Evolutionary conservation across 106 monocot genomes (phyloP), one percentile per base, ranked within the genome.

Genomic region (Apostasia shenzhenica): DNA sequence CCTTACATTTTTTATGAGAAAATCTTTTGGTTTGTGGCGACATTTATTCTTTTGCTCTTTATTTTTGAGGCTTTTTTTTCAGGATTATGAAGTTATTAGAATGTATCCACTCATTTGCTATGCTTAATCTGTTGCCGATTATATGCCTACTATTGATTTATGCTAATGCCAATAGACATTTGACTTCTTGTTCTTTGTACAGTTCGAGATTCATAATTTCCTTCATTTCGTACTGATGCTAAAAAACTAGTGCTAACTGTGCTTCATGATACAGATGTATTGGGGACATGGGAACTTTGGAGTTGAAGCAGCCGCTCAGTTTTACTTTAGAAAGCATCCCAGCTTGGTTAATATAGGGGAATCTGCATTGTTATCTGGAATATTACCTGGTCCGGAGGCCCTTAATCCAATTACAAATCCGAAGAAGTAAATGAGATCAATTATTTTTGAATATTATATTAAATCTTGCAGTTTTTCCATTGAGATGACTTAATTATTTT

Each of bases 271-370:
- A 53, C 78, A 83, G 78, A 72, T 74, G 66, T 83, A 83, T 55
- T 83, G 78, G 83, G 83, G 83, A 46, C 78, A 83, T 75, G 83
- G 83, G 40, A 78, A 75, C 42, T 83, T 37, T 66, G 80, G 79
- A n/a, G 70, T 84, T 54, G 76, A 84, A 73, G 72, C 72, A 44
- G 80, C 84, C 55, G 80, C 79, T 61, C 58, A 61, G 43, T 80
- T 84, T 73, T 84, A 80, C 70, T 84, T 84, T 70, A 70, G 80
- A 66, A 84, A 84, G 70, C 73, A 70, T 51, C 80, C 73, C 66
- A 73, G 69, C 45, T 48, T 76, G 55, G 80, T 84, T 67, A 69
- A 73, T 65, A 26, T 84, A 8, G 80, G 80, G 26, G 84, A 84
- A 60, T 84, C 80, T 38, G 77, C 84, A 67, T 26, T 80, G 55